Conservation (phyloP, 768 basidiomycete species). For the Terana coerulea region DNA sequence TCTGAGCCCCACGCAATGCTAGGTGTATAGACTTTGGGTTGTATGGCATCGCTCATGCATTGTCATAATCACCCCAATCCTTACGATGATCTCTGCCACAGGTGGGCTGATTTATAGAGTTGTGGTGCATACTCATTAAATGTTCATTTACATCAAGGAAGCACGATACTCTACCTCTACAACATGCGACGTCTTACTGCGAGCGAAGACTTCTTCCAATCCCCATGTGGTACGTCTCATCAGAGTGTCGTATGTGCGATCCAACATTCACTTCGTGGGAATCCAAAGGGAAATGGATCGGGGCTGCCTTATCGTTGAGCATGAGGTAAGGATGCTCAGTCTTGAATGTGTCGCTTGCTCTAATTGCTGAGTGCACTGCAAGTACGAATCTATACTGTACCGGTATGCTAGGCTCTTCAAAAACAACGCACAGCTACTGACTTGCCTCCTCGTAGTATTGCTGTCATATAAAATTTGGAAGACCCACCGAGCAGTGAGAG, state of each 20-base stretch:
- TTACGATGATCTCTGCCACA: too few species aligned
- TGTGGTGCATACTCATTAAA: too few species aligned
- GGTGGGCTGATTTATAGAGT: neutral
- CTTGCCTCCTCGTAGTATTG: neutral
- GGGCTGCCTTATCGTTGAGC: neutral
- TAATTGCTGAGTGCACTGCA: neutral
- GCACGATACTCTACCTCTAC: neutral
- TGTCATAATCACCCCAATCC: neutral
- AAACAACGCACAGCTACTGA: neutral
- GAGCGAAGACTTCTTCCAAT: neutral
- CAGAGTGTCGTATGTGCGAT: neutral
- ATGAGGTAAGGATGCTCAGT: neutral
- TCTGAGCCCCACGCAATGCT: neutral
- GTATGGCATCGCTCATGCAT: neutral
- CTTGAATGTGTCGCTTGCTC: neutral
- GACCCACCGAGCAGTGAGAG: neutral
- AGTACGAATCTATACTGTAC: conserved; percentile 1
- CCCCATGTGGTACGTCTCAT: neutral
- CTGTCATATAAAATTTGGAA: neutral
- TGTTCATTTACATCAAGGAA: neutral
- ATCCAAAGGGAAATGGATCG: neutral
- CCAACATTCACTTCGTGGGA: neutral
- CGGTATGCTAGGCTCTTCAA: neutral
- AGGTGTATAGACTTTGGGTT: neutral
- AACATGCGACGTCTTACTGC: neutral